A percentile compares a stretch with the other conserved stretches of the same genome.
These are phyloP conservation scores for Penicillium sp. DNA, from an alignment of 2,329 filamentous ascomycete genomes.

Conservation along the genomic window DNA sequence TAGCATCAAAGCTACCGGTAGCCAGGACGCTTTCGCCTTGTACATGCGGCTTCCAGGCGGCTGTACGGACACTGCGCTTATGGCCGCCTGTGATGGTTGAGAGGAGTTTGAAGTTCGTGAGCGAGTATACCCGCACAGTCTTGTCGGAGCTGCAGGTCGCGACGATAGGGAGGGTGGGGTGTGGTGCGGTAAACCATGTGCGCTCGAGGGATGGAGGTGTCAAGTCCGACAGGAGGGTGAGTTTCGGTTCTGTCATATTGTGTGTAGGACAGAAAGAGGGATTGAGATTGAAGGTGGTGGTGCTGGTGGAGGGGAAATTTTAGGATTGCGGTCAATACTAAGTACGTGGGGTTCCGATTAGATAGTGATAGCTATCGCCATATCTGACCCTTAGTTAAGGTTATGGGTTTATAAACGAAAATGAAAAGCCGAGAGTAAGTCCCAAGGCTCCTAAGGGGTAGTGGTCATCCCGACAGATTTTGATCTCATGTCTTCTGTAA, in stretches of 20 bases:
- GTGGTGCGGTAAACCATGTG: conserved; percentile 81
- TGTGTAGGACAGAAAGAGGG: not conserved
- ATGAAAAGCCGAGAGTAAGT: not conserved
- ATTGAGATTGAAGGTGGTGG: not conserved
- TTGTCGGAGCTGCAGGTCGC: conserved; percentile 87
- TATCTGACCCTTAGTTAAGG: too few species aligned
- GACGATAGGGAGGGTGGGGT: conserved; percentile 82
- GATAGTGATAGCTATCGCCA: conserved; percentile 2
- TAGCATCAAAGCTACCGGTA: conserved; percentile 91
- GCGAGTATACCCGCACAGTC: conserved; percentile 83
- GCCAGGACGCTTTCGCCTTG: conserved; percentile 73
- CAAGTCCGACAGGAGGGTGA: conserved; percentile 53
- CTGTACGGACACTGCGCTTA: conserved; percentile 80
- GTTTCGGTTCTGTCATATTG: conserved; percentile 9
- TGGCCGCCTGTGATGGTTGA: conserved; percentile 83
- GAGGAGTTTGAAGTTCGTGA: conserved; percentile 75
- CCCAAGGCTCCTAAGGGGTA: not conserved
- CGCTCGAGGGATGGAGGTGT: conserved; percentile 58
- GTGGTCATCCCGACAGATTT: not conserved
- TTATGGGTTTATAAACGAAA: not conserved
- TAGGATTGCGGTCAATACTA: not conserved
- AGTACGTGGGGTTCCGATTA: conserved; percentile 3
- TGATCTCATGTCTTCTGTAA: not conserved
- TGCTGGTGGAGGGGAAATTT: conserved; percentile 12
- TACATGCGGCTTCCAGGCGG: conserved; percentile 80